Evolutionary conservation across 2,329 filamentous ascomycete species (phyloP).

Genomic region (Tricladium varicosporioides): DNA sequence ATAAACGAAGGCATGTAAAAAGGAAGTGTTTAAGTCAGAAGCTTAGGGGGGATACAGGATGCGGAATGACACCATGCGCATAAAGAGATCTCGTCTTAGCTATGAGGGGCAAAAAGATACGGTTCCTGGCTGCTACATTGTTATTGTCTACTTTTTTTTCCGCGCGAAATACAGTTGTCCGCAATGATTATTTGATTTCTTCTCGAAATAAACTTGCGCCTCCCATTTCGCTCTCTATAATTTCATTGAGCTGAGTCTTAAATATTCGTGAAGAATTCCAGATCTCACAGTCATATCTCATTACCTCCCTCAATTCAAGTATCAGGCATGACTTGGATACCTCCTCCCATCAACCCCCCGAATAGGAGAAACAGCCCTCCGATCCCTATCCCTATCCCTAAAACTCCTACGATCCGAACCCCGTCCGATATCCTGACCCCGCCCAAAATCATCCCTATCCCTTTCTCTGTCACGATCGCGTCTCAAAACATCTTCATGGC

Average conservation of each 20-base stretch:
- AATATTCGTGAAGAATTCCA: neutral
- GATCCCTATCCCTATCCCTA: conserved; percentile 20
- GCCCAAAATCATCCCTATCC: conserved; percentile 5
- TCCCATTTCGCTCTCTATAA: too few relatives aligned
- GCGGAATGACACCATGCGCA: too few relatives aligned
- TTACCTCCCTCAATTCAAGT: neutral
- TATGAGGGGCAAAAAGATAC: too few relatives aligned
- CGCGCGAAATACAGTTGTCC: too few relatives aligned
- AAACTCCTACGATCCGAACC: conserved; percentile 8
- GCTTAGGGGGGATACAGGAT: too few relatives aligned
- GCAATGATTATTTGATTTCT: too few relatives aligned
- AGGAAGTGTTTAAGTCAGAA: too few relatives aligned
- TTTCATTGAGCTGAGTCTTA: neutral
- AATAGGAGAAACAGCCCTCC: conserved; percentile 24
- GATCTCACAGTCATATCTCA: neutral
- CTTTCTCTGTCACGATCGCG: conserved; percentile 16
- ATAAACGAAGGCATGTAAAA: too few relatives aligned
- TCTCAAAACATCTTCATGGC: conserved; percentile 10
- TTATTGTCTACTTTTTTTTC: too few relatives aligned
- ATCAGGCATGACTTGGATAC: conserved; percentile 22
- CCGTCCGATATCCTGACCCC: neutral
- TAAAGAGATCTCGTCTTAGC: too few relatives aligned
- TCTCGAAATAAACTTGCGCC: too few relatives aligned
- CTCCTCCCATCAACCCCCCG: conserved; percentile 32
- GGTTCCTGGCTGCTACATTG: too few relatives aligned